These are phyloP conservation scores for Myxozyma mucilagina DNA, from an alignment of 805 yeast genomes.

Conservation along the genomic window DNA sequence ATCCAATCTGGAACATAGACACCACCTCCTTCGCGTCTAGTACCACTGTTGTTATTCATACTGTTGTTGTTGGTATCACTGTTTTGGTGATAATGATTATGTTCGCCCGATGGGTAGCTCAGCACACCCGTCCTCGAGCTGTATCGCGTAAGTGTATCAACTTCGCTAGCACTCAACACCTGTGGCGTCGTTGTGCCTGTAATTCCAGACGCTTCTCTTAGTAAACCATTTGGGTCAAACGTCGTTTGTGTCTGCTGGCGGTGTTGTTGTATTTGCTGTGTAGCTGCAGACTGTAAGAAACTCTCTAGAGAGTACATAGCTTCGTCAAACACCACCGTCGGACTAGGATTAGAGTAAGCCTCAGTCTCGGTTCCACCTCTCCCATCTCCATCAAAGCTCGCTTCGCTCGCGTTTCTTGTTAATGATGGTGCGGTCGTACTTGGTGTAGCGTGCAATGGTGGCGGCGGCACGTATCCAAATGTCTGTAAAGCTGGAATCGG, in stretches of 20 bases:
- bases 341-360: constrained; percentile 2
- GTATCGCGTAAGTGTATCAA: constrained; percentile 13
- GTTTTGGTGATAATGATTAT: not conserved
- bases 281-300: constrained; percentile 6
- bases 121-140: constrained; percentile 19
- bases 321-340: constrained; percentile 17
- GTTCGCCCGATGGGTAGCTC: constrained; percentile 4
- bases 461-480: constrained; percentile 1
- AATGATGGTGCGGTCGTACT: not conserved
- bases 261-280: not conserved
- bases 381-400: not conserved
- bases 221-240: not conserved
- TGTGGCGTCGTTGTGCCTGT: not conserved
- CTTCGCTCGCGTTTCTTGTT: not conserved
- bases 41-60: no score
- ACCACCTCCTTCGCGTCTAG: not conserved
- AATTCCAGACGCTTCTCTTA: not conserved
- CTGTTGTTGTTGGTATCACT: not conserved
- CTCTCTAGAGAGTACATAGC: constrained; percentile 25
- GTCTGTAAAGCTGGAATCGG: not conserved
- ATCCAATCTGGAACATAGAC: constrained; percentile 3
- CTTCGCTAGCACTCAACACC: constrained; percentile 8
- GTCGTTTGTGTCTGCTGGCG: not conserved
- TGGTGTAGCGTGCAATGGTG: no score
- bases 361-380: not conserved